Base-by-base conservation (phyloP, 139 green algal genomes). In the Spirogloea muscicola region DNA sequence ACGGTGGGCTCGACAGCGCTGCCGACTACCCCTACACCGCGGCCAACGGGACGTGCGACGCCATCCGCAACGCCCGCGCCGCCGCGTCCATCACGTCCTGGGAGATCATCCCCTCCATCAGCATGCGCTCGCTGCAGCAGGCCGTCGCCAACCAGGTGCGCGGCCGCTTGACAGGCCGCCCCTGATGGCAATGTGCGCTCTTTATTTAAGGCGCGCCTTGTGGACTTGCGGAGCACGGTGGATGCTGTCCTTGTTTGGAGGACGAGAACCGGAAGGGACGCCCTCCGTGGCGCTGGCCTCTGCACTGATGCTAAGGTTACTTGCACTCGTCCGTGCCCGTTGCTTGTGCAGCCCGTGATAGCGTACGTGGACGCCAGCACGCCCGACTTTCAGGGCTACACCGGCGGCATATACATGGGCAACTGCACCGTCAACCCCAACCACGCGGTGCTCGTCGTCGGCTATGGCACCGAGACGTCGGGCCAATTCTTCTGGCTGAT, bases 91-190 rank as follows among this genome's bases (percentile, higher is more conserved):
- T 88, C 57, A 87, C 92, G 36, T 85, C 87, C 34, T 92, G 93
- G 76, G 85, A 96, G 77, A 89, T 96, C 72, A 89, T 95, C 49
- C 87, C 90, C 3, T 66, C 79, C 16, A 90, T 91, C 52, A 51
- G 68, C 49, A 55, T 68, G 38, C 25, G 18, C 38, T 40, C 73
- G 21, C 42, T 87, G 2, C 66, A 67, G 61, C 78, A 87, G 63
- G 93, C 91, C 5, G 89, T 91, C 4, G 74, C 90, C 2, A 80
- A 89, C 82, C 93, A 92, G 10, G 85, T 96, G 13, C 70, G 76
- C 37, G 93, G 95, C 16, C 91, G 87, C 68, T 96, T 97, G 66
- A 89, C 93, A 68, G 92, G 90, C n/a, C 58, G 88, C n/a, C n/a
- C n/a, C n/a, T n/a, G n/a, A n/a, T n/a, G n/a, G n/a, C n/a, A n/a